Evolutionary conservation across 208 protist genomes (phyloP).

Genomic region (Crithidia sp.): DNA sequence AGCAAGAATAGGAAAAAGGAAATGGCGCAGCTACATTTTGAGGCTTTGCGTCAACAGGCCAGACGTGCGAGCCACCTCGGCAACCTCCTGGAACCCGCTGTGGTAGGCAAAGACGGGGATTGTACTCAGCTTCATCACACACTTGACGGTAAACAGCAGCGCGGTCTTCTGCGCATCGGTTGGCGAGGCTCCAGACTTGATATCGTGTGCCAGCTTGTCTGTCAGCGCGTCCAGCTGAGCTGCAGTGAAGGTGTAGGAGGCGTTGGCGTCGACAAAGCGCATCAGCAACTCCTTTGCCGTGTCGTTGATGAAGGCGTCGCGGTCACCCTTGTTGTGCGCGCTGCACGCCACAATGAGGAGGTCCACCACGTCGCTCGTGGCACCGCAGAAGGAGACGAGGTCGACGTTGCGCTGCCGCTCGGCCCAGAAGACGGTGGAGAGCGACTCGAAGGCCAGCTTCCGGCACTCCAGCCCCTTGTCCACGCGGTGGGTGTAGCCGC

Average conservation of each 20-base stretch:
- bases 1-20: conserved; percentile 6
- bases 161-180: conserved; percentile 39
- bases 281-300: conserved; percentile 51
- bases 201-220: conserved; percentile 47
- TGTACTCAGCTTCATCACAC: conserved; percentile 41
- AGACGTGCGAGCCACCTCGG: conserved; percentile 31
- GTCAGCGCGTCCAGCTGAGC: conserved; percentile 38
- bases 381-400: conserved; percentile 52
- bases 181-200: conserved; percentile 31
- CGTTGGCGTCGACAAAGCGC: conserved; percentile 47
- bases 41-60: conserved; percentile 27
- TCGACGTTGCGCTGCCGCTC: conserved; percentile 31
- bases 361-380: conserved; percentile 40
- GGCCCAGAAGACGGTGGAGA: conserved; percentile 80
- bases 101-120: conserved; percentile 42
- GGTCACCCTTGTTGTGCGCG: conserved; percentile 44
- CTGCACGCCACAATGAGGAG: conserved; percentile 52
- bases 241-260: conserved; percentile 28
- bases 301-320: conserved; percentile 51
- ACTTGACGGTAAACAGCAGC: conserved; percentile 43
- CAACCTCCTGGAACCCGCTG: conserved; percentile 44
- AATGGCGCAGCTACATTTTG: conserved; percentile 12
- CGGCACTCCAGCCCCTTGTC: conserved; percentile 94
- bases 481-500: conserved; percentile 93
- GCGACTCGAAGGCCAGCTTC: conserved; percentile 94